Percentiles rank a stretch among this genome's conserved stretches.
phyloP scores from a whole-genome alignment of 257 asterid genomes.

The Penstemon barbatus region DNA sequence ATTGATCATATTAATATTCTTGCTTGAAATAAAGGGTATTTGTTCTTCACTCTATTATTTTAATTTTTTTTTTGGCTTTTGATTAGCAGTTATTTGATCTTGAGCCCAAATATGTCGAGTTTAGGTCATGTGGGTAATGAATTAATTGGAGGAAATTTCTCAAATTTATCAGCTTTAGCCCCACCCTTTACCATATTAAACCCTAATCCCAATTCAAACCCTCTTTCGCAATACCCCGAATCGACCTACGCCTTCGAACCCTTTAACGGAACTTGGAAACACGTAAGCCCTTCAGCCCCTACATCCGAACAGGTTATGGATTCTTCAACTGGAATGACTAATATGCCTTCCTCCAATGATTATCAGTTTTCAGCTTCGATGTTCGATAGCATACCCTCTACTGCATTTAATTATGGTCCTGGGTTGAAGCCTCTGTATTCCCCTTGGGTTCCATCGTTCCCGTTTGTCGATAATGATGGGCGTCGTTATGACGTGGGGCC shows the following conservation, averaged over 20 bases:
- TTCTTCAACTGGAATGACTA: conserved; percentile 49
- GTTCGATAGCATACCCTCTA: conserved; percentile 18
- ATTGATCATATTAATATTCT: conserved; percentile 15
- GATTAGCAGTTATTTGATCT: conserved; percentile 35
- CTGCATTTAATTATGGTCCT: conserved; percentile 34
- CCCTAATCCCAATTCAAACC: conserved; percentile 40
- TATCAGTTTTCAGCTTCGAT: conserved; percentile 41
- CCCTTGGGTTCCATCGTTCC: conserved; percentile 42
- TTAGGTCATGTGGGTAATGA: conserved; percentile 34
- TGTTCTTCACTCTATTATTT: conserved; percentile 8
- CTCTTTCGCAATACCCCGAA: conserved; percentile 48
- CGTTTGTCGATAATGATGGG: conserved; percentile 39
- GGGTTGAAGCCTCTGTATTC: conserved; percentile 44
- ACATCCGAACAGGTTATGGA: conserved; percentile 40
- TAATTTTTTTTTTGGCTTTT: conserved; percentile 33
- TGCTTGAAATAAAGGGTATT: not conserved
- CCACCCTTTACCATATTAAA: conserved; percentile 86
- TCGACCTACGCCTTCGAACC: conserved; percentile 38
- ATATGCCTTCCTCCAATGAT: conserved; percentile 38
- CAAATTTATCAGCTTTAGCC: conserved; percentile 87
- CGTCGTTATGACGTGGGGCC: conserved; percentile 38
- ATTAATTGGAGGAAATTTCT: conserved; percentile 50
- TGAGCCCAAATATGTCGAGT: conserved; percentile 28
- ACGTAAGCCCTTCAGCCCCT: conserved; percentile 48
- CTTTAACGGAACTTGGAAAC: conserved; percentile 57